These are phyloP conservation scores for Trametes hirsuta DNA, from an alignment of 1,284 basidiomycete genomes.

Conservation along the genomic window DNA sequence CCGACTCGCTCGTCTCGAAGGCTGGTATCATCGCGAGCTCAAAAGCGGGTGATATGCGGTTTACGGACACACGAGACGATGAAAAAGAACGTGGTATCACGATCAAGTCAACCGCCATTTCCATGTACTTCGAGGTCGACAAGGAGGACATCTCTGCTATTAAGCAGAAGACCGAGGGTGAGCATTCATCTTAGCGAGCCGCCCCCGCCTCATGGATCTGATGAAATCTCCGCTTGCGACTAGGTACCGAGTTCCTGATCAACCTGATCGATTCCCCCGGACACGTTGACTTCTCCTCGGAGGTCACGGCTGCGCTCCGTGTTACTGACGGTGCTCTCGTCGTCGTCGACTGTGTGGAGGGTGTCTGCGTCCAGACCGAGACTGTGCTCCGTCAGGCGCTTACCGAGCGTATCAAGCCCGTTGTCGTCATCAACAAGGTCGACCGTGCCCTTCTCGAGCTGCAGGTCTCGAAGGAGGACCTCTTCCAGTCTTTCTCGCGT, in stretches of 20 bases:
- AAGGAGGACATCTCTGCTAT: slow-evolving; percentile 88
- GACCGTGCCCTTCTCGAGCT: slow-evolving; percentile 99
- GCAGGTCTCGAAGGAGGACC: slow-evolving; percentile 95
- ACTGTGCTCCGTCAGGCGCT: slow-evolving; percentile 98
- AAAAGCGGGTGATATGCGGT: slow-evolving; percentile 97
- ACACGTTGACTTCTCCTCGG: slow-evolving; percentile 99
- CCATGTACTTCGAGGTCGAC: slow-evolving; percentile 98
- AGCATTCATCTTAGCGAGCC: slow-evolving; percentile 24
- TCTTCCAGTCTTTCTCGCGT: slow-evolving; percentile 98
- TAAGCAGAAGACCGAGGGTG: slow-evolving; percentile 93
- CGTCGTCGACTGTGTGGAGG: slow-evolving; percentile 99
- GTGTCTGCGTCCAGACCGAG: slow-evolving; percentile 99
- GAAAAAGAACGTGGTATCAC: slow-evolving; percentile 99
- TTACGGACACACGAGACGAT: slow-evolving; percentile 97
- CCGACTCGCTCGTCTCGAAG: slow-evolving; percentile 99
- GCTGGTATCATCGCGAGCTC: slow-evolving; percentile 98
- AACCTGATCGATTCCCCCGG: slow-evolving; percentile 99
- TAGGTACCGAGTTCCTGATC: slow-evolving; percentile 97
- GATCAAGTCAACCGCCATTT: slow-evolving; percentile 99
- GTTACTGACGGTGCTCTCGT: slow-evolving; percentile 99
- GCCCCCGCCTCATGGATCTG: slow-evolving; percentile 22
- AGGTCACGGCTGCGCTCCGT: slow-evolving; percentile 99
- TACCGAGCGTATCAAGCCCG: slow-evolving; percentile 98
- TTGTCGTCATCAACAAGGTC: slow-evolving; percentile 99
- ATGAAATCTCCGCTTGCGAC: slow-evolving; percentile 23